phyloP scores from a whole-genome alignment of 2,329 filamentous ascomycete genomes.

The Stachybotrys elegans region DNA sequence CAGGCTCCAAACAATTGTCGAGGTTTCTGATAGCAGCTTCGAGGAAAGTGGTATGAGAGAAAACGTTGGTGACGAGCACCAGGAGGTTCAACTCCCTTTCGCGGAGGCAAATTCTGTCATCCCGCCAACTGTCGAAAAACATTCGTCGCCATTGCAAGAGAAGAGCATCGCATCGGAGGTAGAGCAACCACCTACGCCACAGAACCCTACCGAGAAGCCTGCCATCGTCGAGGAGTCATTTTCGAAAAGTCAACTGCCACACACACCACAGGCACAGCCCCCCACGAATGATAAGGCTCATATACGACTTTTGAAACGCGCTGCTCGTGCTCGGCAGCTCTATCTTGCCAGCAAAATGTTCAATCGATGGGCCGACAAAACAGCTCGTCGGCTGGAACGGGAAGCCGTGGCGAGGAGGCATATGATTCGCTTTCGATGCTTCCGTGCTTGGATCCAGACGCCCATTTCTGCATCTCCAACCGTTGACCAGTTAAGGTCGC shows the following conservation, averaged over 20 bases:
- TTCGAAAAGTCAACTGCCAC: neutral
- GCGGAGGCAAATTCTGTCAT: too few species aligned
- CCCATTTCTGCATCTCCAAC: slow-evolving; percentile 23
- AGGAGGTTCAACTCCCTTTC: too few species aligned
- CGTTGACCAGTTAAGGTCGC: slow-evolving; percentile 22
- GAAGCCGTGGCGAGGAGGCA: slow-evolving; percentile 66
- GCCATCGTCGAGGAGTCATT: neutral
- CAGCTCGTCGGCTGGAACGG: slow-evolving; percentile 59
- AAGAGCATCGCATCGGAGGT: neutral
- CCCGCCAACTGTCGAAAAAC: too few species aligned
- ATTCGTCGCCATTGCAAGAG: neutral
- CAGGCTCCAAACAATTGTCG: too few species aligned
- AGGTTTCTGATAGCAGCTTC: too few species aligned
- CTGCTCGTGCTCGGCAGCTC: slow-evolving; percentile 58
- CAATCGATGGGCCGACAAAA: slow-evolving; percentile 57
- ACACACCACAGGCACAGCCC: slow-evolving; percentile 14
- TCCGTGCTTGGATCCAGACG: slow-evolving; percentile 28
- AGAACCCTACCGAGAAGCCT: too few species aligned
- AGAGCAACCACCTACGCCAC: too few species aligned
- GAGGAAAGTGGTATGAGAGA: too few species aligned
- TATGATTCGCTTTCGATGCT: slow-evolving; percentile 54
- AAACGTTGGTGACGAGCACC: too few species aligned
- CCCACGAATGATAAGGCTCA: slow-evolving; percentile 33
- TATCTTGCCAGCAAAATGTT: slow-evolving; percentile 44
- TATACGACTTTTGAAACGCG: slow-evolving; percentile 37